These are phyloP conservation scores for Pythium plurisporium DNA, from an alignment of 352 stramenopile genomes.

Conservation along the genomic window DNA sequence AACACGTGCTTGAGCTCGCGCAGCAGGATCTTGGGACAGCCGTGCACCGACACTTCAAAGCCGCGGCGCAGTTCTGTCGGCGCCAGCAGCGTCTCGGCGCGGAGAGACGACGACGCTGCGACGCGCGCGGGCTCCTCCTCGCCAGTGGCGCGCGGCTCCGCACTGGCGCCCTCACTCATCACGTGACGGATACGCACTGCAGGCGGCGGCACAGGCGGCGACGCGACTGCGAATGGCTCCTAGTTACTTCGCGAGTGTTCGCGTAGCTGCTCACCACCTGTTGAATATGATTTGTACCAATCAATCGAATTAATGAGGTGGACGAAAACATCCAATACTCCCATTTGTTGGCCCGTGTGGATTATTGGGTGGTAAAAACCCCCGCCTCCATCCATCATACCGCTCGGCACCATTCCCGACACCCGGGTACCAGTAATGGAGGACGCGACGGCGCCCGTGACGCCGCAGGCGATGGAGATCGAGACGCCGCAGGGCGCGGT, in stretches of 20 bases:
- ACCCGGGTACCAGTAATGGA: no score
- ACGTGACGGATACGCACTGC: not conserved
- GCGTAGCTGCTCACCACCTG: not conserved
- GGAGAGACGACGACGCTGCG: conserved; percentile 6
- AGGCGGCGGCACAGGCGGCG: not conserved
- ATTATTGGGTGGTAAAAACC: conserved; percentile 16
- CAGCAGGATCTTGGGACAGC: conserved; percentile 61
- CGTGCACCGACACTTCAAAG: conserved; percentile 82
- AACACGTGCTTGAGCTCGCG: conserved; percentile 84
- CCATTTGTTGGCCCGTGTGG: not conserved
- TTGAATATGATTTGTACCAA: not conserved
- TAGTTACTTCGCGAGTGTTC: not conserved
- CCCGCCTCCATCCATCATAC: conserved; percentile 15
- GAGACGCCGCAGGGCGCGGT: conserved; percentile 11
- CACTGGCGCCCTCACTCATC: no score
- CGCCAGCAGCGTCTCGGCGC: conserved; percentile 37
- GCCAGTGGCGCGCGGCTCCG: no score
- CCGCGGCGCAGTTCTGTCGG: conserved; percentile 54
- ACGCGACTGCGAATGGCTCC: not conserved
- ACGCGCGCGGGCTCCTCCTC: not conserved
- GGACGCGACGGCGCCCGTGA: conserved; percentile 1
- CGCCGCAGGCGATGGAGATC: conserved; percentile 11
- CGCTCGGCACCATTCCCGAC: not conserved
- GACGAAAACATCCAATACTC: not conserved
- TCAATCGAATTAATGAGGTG: not conserved